phyloP scores from a whole-genome alignment of 306 rosid genomes.

The Vigna unguiculata region DNA sequence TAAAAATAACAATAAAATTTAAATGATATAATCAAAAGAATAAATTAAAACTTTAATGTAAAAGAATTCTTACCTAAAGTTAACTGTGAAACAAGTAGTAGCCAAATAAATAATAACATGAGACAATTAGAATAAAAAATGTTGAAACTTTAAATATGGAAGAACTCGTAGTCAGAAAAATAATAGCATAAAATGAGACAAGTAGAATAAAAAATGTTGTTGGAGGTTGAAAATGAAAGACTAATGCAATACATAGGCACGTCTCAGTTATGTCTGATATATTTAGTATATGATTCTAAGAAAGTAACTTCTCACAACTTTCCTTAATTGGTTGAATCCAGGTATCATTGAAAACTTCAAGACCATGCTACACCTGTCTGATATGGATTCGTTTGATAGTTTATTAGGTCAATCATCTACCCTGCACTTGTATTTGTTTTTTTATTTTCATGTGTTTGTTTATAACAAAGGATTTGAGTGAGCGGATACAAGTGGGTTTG shows the following conservation, averaged over 20 bases:
- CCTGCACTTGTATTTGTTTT: no score
- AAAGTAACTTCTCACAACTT: conserved; percentile 4
- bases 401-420: no score
- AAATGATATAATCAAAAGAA: no score
- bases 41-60: no score
- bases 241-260: neutral
- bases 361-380: neutral
- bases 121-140: no score
- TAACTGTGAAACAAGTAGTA: neutral
- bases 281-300: no score
- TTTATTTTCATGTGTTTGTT: no score
- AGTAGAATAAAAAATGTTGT: neutral
- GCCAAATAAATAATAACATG: neutral
- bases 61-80: no score
- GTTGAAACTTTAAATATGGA: no score
- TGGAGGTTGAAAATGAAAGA: neutral
- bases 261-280: neutral
- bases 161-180: neutral
- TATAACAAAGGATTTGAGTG: no score
- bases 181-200: neutral
- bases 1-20: no score
- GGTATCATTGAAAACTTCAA: neutral
- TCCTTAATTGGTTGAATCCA: conserved; percentile 24
- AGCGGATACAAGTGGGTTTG: no score
- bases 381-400: neutral